These are phyloP conservation scores for Pseudogymnoascus destructans DNA, from an alignment of 2,329 filamentous ascomycete species.

Conservation along the genomic window DNA sequence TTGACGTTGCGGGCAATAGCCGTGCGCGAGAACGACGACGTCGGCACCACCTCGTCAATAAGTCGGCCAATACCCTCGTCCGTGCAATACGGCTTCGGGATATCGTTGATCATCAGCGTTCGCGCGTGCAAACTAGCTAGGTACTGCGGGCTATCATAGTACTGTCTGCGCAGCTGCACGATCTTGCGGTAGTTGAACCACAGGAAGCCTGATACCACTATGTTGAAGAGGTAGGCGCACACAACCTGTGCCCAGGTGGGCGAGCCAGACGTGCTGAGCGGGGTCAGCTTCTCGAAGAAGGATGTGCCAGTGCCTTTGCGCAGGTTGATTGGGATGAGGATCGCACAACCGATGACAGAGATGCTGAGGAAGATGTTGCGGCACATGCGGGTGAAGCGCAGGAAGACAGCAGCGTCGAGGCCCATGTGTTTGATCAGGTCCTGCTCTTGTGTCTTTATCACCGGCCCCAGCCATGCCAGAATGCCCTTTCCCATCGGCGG, in stretches of 20 bases:
- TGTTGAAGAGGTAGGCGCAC: slow-evolving; percentile 52
- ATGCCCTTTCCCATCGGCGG: slow-evolving; percentile 76
- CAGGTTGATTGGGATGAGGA: slow-evolving; percentile 74
- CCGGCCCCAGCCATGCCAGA: slow-evolving; percentile 72
- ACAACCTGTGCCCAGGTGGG: slow-evolving; percentile 47
- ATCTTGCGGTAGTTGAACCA: slow-evolving; percentile 85
- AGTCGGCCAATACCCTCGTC: slow-evolving; percentile 82
- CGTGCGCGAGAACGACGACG: slow-evolving; percentile 63
- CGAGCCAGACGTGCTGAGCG: slow-evolving; percentile 38
- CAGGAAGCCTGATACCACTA: slow-evolving; percentile 65
- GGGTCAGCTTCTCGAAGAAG: slow-evolving; percentile 43
- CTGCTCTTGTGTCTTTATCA: slow-evolving; percentile 65
- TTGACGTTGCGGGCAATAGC: slow-evolving; percentile 87
- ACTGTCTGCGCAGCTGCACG: slow-evolving; percentile 54
- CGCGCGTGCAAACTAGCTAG: slow-evolving; percentile 73
- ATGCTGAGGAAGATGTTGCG: slow-evolving; percentile 75
- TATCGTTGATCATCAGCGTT: slow-evolving; percentile 65
- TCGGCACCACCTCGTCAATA: slow-evolving; percentile 67
- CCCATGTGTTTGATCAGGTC: slow-evolving; percentile 71
- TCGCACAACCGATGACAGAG: slow-evolving; percentile 56
- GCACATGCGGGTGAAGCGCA: slow-evolving; percentile 82
- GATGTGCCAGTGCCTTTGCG: slow-evolving; percentile 31
- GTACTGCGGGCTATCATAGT: slow-evolving; percentile 79
- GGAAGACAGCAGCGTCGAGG: slow-evolving; percentile 80
- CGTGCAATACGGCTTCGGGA: slow-evolving; percentile 60